These are phyloP conservation scores for Yamadazyma philogaea DNA, from an alignment of 805 yeast genomes.

Conservation along the genomic window DNA sequence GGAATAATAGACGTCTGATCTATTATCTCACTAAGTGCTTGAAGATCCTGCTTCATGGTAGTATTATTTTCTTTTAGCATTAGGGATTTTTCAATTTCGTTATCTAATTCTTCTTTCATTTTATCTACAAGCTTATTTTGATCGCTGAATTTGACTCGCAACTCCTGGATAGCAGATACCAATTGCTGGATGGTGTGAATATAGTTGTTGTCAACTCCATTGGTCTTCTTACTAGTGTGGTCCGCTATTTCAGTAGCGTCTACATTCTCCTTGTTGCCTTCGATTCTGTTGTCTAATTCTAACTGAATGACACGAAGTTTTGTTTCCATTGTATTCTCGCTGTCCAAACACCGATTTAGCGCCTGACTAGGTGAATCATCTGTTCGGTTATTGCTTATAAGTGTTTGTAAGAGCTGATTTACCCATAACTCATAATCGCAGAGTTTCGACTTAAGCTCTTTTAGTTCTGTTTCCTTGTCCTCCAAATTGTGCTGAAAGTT, in stretches of 20 bases:
- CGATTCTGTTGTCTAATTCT: constrained; percentile 18
- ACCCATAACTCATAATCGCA: constrained; percentile 16
- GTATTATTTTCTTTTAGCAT: constrained; percentile 19
- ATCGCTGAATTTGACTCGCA: constrained; percentile 19
- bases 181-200: constrained; percentile 19
- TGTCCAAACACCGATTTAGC: constrained; percentile 16
- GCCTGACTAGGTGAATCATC: constrained; percentile 18
- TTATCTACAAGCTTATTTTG: constrained; percentile 21
- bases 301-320: constrained; percentile 22
- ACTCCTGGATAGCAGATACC: constrained; percentile 20
- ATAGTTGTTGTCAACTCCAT: constrained; percentile 9
- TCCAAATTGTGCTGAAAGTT: constrained; percentile 30
- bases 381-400: constrained; percentile 19
- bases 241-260: not conserved
- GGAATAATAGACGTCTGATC: constrained; percentile 3
- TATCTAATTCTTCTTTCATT: constrained; percentile 20
- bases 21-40: constrained; percentile 3
- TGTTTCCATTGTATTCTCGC: constrained; percentile 19
- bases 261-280: constrained; percentile 1
- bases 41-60: constrained; percentile 10
- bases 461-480: constrained; percentile 24
- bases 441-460: constrained; percentile 12
- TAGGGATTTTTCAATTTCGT: constrained; percentile 23
- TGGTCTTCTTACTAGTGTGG: constrained; percentile 2
- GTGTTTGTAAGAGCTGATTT: constrained; percentile 19